Evolutionary conservation across 495 filamentous ascomycete species (phyloP), one percentile per base, ranked within the genome.

Genomic region (Bathelium albidoporum): DNA sequence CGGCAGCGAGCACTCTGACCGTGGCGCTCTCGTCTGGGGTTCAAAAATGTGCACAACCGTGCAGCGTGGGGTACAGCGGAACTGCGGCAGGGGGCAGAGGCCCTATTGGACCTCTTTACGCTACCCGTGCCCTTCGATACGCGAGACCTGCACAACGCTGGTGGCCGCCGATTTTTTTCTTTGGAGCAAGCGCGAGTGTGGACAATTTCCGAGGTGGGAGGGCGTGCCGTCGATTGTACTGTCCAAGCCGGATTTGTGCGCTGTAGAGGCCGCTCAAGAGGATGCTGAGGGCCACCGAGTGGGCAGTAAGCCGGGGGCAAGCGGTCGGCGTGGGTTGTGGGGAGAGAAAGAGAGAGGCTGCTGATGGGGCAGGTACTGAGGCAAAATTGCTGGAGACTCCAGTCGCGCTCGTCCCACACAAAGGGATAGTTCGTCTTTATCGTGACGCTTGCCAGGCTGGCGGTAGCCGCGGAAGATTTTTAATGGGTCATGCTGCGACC

Each of bases 1-100:
- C 49, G 49, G 49, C 22, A 55, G 24, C 11, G 24, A 14, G 24
- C 22, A 26, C 49, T 55, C 49, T 55, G 24, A 29, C 49, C 7
- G 49, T 55, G 49, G 49, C 49, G 49, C 29, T n/a, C n/a, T 55
- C 22, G 49, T 55, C 49, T 55, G 49, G 49, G 49, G 49, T 55
- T 55, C 12, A 55, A 1, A n/a, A 55, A 55, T 55, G 49, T 55
- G 49, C 49, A 55, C 49, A 29, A 55, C 49, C 49, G 49, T 55
- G 49, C 49, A 55, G 49, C 49, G 49, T 55, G 49, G 49, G 49
- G 49, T 55, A 55, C 49, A n/a, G 49, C 49, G 49, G 12, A 55
- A 55, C 49, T 55, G 49, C 49, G 49, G 26, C 49, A 26, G 29
- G 20, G 49, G 1, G 20, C 22, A 2, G 10, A 16, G 24, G 49